Conservation (phyloP, 2,329 filamentous ascomycete genomes). For the Claviceps africana region DNA sequence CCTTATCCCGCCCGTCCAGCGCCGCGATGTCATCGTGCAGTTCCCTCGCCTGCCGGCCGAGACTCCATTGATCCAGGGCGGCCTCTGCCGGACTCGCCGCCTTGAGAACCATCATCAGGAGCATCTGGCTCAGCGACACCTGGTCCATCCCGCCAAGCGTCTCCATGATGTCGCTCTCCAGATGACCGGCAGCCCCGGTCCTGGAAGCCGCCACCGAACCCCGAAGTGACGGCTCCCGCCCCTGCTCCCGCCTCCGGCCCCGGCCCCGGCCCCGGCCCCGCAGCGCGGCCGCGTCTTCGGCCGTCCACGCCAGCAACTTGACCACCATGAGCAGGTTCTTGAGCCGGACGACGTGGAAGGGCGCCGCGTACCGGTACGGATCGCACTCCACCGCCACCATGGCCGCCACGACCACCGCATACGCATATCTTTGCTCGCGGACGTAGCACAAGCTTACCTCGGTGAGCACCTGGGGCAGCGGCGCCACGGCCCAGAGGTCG, state of each 20-base stretch:
- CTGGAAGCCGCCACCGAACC: conserved; percentile 11
- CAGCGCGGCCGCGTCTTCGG: conserved; percentile 19
- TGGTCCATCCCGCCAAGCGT: conserved; percentile 33
- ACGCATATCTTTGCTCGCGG: conserved; percentile 26
- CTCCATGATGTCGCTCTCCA: conserved; percentile 15
- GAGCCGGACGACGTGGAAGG: conserved; percentile 35
- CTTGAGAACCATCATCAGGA: conserved; percentile 33
- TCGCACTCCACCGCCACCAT: conserved; percentile 34
- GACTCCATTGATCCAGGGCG: conserved; percentile 29
- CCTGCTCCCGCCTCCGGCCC: no score
- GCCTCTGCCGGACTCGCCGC: conserved; percentile 29
- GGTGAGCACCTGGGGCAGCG: conserved; percentile 30
- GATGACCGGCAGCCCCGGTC: conserved; percentile 10
- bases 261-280: conserved; percentile 8
- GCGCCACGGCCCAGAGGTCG: conserved; percentile 34
- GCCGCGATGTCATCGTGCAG: conserved; percentile 36
- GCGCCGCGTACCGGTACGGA: conserved; percentile 34
- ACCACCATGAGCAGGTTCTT: conserved; percentile 37
- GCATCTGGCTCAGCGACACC: conserved; percentile 37
- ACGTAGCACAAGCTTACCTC: conserved; percentile 31
- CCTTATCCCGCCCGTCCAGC: conserved; percentile 30
- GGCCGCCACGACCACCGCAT: conserved; percentile 32
- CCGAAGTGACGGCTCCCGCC: no score
- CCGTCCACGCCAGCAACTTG: conserved; percentile 37
- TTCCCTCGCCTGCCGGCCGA: conserved; percentile 27